Conservation (phyloP, 495 filamentous ascomycete species). For the Daldinia concentrica region DNA sequence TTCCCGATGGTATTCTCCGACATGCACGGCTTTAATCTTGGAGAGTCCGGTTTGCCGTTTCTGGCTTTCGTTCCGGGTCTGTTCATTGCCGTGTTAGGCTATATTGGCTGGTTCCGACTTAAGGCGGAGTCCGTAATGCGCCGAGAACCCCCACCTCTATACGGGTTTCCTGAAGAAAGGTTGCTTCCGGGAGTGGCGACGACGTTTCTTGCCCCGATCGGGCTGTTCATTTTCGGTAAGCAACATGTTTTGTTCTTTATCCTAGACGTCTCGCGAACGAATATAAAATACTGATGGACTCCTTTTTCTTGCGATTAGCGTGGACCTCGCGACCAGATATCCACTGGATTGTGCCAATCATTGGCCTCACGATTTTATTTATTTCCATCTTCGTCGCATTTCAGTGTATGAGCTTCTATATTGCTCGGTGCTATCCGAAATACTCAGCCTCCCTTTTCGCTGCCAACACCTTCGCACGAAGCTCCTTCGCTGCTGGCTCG, state of each 20-base stretch:
- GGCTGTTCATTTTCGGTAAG: conserved; percentile 38
- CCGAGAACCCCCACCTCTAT: conserved; percentile 27
- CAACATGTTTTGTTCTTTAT: neutral
- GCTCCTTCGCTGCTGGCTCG: conserved; percentile 64
- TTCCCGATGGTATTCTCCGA: conserved; percentile 75
- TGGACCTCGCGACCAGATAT: conserved; percentile 39
- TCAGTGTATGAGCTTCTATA: conserved; percentile 64
- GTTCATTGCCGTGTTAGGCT: conserved; percentile 67
- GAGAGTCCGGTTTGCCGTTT: conserved; percentile 74
- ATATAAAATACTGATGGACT: neutral
- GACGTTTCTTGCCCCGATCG: conserved; percentile 25
- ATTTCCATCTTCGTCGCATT: conserved; percentile 63
- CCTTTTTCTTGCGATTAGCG: conserved; percentile 7
- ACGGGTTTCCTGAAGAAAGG: conserved; percentile 33
- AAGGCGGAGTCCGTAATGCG: conserved; percentile 64
- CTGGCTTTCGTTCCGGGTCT: conserved; percentile 77
- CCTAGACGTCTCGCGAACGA: neutral
- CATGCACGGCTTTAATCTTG: conserved; percentile 73
- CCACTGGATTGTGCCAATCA: conserved; percentile 61
- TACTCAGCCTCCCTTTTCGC: conserved; percentile 70
- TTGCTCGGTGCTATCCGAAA: conserved; percentile 65
- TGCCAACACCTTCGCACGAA: conserved; percentile 63
- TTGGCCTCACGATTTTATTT: conserved; percentile 60
- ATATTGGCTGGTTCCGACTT: conserved; percentile 72
- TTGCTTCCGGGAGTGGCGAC: conserved; percentile 32